Conservation (phyloP, 1,139 yeast species). For the Hyphopichia khmerensis region DNA sequence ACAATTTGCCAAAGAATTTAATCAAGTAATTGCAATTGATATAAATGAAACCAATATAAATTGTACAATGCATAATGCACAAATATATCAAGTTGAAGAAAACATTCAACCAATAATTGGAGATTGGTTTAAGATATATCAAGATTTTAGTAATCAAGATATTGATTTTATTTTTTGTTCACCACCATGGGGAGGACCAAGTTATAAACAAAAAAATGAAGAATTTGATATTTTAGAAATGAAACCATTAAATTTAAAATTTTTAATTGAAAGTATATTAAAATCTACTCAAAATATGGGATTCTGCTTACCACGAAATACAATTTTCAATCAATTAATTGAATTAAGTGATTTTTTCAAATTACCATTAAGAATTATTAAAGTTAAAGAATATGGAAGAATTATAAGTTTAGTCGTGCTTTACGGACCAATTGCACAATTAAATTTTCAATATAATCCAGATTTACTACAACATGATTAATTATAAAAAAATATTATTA, state of each 20-base stretch:
- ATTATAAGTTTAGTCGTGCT: conserved; percentile 57
- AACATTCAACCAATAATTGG: conserved; percentile 49
- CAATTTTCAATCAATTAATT: conserved; percentile 57
- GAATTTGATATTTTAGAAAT: conserved; percentile 42
- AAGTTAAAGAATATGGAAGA: conserved; percentile 41
- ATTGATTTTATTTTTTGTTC: conserved; percentile 76
- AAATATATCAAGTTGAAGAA: conserved; percentile 60
- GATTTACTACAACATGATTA: not conserved
- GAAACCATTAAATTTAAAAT: conserved; percentile 53
- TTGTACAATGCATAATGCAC: conserved; percentile 73
- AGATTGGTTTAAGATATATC: conserved; percentile 50
- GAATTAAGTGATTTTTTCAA: conserved; percentile 51
- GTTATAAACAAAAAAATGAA: conserved; percentile 39
- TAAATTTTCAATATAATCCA: conserved; percentile 1
- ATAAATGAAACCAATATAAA: conserved; percentile 55
- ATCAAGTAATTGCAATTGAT: conserved; percentile 67
- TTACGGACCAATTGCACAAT: conserved; percentile 42
- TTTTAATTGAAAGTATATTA: conserved; percentile 41
- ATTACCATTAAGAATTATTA: conserved; percentile 33
- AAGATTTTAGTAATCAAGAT: conserved; percentile 19
- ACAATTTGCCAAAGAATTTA: conserved; percentile 67
- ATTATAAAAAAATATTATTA: not conserved
- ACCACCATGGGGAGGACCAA: conserved; percentile 98
- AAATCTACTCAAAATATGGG: conserved; percentile 54
- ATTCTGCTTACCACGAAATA: conserved; percentile 74